These are phyloP conservation scores for Russula sp. DNA, from an alignment of 768 basidiomycete species.

Conservation along the genomic window DNA sequence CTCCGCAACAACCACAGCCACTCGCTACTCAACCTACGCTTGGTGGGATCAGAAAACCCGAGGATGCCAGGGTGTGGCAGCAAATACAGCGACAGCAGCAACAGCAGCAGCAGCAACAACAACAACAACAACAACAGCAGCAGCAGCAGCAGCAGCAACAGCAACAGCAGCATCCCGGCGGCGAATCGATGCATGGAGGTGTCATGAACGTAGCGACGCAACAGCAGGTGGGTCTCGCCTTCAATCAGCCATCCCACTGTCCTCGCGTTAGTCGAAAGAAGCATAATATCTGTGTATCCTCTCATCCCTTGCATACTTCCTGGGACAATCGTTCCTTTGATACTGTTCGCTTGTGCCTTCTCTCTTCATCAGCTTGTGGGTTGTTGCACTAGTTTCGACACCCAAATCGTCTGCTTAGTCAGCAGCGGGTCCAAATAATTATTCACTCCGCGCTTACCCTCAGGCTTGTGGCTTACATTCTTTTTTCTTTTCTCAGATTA, in stretches of 20 bases:
- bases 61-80: conserved; percentile 17
- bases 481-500: neutral
- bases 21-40: conserved; percentile 18
- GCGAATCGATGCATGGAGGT: conserved; percentile 14
- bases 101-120: conserved; percentile 11
- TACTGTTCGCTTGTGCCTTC: neutral
- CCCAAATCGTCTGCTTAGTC: conserved; percentile 19
- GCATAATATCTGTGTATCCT: neutral
- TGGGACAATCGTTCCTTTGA: neutral
- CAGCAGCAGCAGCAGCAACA: conserved; percentile 17
- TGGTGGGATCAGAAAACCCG: conserved; percentile 19
- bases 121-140: conserved; percentile 14
- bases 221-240: conserved; percentile 16
- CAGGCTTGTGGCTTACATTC: neutral
- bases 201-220: neutral
- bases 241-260: neutral
- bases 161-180: conserved; percentile 13
- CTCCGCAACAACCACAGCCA: conserved; percentile 13
- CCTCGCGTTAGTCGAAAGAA: neutral
- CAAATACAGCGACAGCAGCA: conserved; percentile 12
- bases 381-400: conserved; percentile 14
- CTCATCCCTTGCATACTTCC: neutral
- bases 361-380: conserved; percentile 17
- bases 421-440: conserved; percentile 4
- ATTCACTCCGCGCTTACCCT: neutral